phyloP scores from a whole-genome alignment of 352 stramenopile genomes.

The Globisporangium viniferum region DNA sequence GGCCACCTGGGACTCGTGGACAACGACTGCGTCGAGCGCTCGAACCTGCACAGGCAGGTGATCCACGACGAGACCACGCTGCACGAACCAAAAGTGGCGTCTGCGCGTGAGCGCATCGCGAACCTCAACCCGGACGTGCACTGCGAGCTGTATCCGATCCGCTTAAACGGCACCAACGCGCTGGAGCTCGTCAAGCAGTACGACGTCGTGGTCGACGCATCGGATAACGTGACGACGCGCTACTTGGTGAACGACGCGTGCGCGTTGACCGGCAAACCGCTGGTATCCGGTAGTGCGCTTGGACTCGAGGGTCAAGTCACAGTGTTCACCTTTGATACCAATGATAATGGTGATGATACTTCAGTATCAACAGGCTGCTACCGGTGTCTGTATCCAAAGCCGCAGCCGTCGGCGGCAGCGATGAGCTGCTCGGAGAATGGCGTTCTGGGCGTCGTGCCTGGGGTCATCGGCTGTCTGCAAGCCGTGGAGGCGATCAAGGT shows the following conservation, averaged over 20 bases:
- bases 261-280: conserved; percentile 68
- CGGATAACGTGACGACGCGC: conserved; percentile 94
- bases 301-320: conserved; percentile 96
- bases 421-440: conserved; percentile 95
- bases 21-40: conserved; percentile 93
- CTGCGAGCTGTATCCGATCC: conserved; percentile 37
- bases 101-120: conserved; percentile 52
- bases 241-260: conserved; percentile 97
- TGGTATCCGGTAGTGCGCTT: conserved; percentile 95
- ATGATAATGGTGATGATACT: conserved; percentile 14
- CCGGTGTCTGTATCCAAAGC: conserved; percentile 95
- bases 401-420: conserved; percentile 34
- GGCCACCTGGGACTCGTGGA: conserved; percentile 93
- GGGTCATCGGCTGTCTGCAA: conserved; percentile 93
- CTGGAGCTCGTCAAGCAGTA: conserved; percentile 64
- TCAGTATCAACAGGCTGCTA: conserved; percentile 82
- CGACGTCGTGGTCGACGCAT: conserved; percentile 94
- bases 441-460: conserved; percentile 94
- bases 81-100: conserved; percentile 89
- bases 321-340: conserved; percentile 86
- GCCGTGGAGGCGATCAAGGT: conserved; percentile 94
- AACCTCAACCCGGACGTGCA: conserved; percentile 83
- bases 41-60: conserved; percentile 97
- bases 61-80: conserved; percentile 87
- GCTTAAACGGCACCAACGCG: conserved; percentile 82